phyloP scores from a whole-genome alignment of 306 rosid genomes.

The Luffa acutangula region DNA sequence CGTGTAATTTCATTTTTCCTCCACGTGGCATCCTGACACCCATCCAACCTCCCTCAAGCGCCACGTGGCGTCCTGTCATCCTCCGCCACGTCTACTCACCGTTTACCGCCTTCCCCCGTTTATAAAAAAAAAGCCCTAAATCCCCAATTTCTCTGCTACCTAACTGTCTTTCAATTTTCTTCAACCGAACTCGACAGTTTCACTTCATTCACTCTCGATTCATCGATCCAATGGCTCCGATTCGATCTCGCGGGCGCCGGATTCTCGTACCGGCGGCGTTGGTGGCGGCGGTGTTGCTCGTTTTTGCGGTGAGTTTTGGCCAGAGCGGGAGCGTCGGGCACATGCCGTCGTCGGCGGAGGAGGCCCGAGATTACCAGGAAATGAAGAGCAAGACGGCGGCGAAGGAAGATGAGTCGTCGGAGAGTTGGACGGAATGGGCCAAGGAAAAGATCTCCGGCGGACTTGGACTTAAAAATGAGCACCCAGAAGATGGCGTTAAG shows the following conservation, averaged over 20 bases:
- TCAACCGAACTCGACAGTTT: neutral
- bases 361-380: conserved; percentile 27
- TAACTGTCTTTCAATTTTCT: neutral
- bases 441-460: conserved; percentile 62
- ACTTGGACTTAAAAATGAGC: conserved; percentile 39
- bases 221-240: neutral
- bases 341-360: conserved; percentile 29
- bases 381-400: conserved; percentile 15
- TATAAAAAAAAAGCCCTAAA: neutral
- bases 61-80: neutral
- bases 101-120: neutral
- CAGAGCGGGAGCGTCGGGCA: conserved; percentile 25
- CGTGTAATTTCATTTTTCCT: neutral
- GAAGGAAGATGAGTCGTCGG: conserved; percentile 23
- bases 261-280: neutral
- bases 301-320: conserved; percentile 8
- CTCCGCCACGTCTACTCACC: neutral
- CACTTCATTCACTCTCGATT: neutral
- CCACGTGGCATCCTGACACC: neutral
- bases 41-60: neutral
- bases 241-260: neutral
- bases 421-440: conserved; percentile 82
- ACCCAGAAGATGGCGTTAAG: neutral
- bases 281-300: conserved; percentile 7
- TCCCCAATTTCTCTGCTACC: neutral